Percentiles rank a stretch among this genome's conserved stretches.
phyloP scores from a whole-genome alignment of 2,329 filamentous ascomycete species.

The Fusarium sp. region DNA sequence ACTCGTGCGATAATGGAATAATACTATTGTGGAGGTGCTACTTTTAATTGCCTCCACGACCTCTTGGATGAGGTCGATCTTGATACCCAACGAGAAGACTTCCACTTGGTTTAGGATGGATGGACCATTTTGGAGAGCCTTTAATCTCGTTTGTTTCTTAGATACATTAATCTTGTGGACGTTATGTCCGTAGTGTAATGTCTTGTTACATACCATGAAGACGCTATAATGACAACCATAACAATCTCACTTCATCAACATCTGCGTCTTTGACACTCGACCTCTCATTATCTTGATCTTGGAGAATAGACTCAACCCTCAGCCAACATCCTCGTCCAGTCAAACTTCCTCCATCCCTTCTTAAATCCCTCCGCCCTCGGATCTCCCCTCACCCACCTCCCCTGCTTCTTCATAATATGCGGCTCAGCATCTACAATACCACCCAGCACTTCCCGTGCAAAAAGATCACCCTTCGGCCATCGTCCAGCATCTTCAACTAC shows the following conservation, averaged over 20 bases:
- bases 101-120: constrained; percentile 6
- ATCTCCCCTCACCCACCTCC: constrained; percentile 82
- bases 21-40: background rate
- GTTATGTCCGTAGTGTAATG: constrained; percentile 39
- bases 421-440: constrained; percentile 90
- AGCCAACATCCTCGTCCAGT: constrained; percentile 79
- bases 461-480: constrained; percentile 94
- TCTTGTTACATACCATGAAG: constrained; percentile 36
- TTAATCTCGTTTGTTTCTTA: constrained; percentile 30
- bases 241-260: background rate
- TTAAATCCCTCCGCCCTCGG: constrained; percentile 82
- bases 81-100: constrained; percentile 37
- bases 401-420: constrained; percentile 90
- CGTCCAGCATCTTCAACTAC: constrained; percentile 87
- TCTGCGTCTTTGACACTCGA: background rate
- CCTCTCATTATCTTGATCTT: too few species aligned
- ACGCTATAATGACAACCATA: constrained; percentile 21
- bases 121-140: constrained; percentile 4
- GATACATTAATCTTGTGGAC: constrained; percentile 47
- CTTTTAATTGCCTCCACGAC: background rate
- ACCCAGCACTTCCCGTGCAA: constrained; percentile 91
- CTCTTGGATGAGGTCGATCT: constrained; percentile 19
- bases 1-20: constrained; percentile 32
- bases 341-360: constrained; percentile 91
- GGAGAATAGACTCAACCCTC: constrained; percentile 49